Conservation (phyloP, 257 asterid genomes). For the Linaria vulgaris region DNA sequence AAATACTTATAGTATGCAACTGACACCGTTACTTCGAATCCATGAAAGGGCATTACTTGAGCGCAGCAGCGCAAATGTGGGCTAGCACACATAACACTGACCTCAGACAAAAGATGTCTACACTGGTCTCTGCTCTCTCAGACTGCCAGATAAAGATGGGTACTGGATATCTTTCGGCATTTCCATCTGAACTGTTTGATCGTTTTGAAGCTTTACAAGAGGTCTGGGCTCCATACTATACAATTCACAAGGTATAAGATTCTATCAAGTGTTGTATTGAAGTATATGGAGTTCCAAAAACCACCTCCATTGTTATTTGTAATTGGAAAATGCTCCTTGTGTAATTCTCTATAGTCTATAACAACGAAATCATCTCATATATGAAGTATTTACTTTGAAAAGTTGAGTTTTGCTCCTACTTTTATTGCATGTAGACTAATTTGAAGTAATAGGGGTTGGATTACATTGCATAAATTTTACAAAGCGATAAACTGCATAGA, state of each 20-base stretch:
- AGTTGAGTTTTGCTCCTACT: too few species aligned
- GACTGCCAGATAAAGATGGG: slow-evolving; percentile 68
- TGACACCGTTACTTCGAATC: background rate
- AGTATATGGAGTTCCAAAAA: too few species aligned
- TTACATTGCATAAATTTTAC: too few species aligned
- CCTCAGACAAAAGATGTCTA: slow-evolving; percentile 53
- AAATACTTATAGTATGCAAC: background rate
- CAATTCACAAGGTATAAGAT: slow-evolving; percentile 81
- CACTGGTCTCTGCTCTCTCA: slow-evolving; percentile 55
- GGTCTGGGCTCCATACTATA: slow-evolving; percentile 99
- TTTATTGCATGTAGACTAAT: too few species aligned
- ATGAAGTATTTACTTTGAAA: too few species aligned
- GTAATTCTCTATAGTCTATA: too few species aligned
- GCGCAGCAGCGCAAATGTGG: slow-evolving; percentile 91
- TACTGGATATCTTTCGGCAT: slow-evolving; percentile 88
- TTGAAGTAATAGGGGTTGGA: too few species aligned
- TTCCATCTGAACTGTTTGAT: slow-evolving; percentile 79
- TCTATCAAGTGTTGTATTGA: background rate
- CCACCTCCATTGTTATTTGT: too few species aligned
- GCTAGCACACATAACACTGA: slow-evolving; percentile 67
- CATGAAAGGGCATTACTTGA: slow-evolving; percentile 79
- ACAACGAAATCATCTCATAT: too few species aligned
- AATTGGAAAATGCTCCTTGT: too few species aligned
- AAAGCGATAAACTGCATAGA: too few species aligned
- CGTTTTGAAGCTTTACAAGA: slow-evolving; percentile 58